Evolutionary conservation across 2,329 filamentous ascomycete genomes (phyloP).

Genomic region (Claviceps maximensis): DNA sequence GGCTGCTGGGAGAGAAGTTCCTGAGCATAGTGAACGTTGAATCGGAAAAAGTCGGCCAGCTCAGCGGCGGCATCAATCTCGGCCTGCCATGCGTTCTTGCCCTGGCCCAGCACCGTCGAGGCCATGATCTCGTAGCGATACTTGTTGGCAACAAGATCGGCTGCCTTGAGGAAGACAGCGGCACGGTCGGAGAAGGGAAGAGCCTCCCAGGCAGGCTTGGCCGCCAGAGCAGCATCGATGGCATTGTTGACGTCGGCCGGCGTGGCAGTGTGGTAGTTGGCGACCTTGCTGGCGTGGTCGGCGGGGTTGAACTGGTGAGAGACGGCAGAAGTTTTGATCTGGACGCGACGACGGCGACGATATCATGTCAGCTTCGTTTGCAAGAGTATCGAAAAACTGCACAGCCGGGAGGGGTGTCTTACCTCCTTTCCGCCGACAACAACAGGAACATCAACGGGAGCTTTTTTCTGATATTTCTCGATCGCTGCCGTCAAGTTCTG

Average conservation of each 20-base stretch:
- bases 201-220: conserved; percentile 73
- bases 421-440: conserved; percentile 75
- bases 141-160: conserved; percentile 78
- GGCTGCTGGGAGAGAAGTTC: conserved; percentile 84
- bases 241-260: conserved; percentile 62
- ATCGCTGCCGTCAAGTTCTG: conserved; percentile 64
- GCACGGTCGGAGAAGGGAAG: conserved; percentile 84
- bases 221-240: conserved; percentile 74
- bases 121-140: conserved; percentile 97
- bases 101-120: conserved; percentile 87
- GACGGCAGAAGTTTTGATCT: conserved; percentile 54
- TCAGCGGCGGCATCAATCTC: conserved; percentile 95
- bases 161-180: conserved; percentile 89
- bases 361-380: background rate
- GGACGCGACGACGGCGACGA: background rate
- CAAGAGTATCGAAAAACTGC: no score
- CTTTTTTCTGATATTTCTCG: conserved; percentile 51
- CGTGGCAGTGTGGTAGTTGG: conserved; percentile 74
- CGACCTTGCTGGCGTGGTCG: conserved; percentile 62
- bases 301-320: conserved; percentile 71
- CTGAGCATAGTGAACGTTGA: conserved; percentile 89
- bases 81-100: conserved; percentile 98
- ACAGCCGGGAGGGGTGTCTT: conserved; percentile 13
- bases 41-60: conserved; percentile 81
- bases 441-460: conserved; percentile 66